Conservation (phyloP, 1,284 basidiomycete species). For the Vanrija pseudolonga region DNA sequence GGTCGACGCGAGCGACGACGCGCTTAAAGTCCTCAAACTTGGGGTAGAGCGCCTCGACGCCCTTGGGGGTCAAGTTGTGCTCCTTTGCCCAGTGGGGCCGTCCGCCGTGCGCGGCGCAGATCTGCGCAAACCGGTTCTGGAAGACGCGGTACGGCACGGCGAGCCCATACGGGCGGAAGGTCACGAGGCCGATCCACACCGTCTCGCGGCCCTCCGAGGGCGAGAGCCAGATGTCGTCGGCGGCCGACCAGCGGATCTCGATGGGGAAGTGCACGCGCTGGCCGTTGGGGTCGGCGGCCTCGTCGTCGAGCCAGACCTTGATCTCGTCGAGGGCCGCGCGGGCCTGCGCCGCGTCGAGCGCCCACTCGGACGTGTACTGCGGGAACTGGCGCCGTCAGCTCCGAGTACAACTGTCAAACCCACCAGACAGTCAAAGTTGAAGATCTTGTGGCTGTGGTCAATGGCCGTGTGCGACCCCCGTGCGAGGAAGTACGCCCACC, state of each 20-base stretch:
- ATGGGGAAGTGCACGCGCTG: slow-evolving; percentile 86
- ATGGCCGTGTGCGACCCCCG: slow-evolving; percentile 48
- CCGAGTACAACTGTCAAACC: slow-evolving; percentile 7
- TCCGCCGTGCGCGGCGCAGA: slow-evolving; percentile 69
- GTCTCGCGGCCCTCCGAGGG: slow-evolving; percentile 76
- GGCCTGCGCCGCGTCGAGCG: slow-evolving; percentile 57
- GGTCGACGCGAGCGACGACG: slow-evolving; percentile 72
- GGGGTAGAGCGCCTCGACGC: slow-evolving; percentile 70
- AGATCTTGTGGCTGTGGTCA: slow-evolving; percentile 71
- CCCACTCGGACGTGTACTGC: slow-evolving; percentile 91
- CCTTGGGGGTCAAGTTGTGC: slow-evolving; percentile 67
- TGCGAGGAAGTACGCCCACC: slow-evolving; percentile 47
- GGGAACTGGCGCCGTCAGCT: slow-evolving; percentile 59
- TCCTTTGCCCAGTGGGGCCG: slow-evolving; percentile 98
- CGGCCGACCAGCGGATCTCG: slow-evolving; percentile 83
- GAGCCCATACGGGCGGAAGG: slow-evolving; percentile 88
- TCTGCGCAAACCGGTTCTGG: slow-evolving; percentile 74
- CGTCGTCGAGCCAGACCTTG: slow-evolving; percentile 67
- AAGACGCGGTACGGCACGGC: slow-evolving; percentile 80
- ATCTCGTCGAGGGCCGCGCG: slow-evolving; percentile 68
- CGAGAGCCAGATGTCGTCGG: slow-evolving; percentile 91
- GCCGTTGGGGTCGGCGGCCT: slow-evolving; percentile 65
- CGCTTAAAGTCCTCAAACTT: slow-evolving; percentile 74
- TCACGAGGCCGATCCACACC: slow-evolving; percentile 93
- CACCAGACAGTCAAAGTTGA: slow-evolving; percentile 66